Conservation (phyloP, 108 stramenopile species). For the Cyclotella sp. region DNA sequence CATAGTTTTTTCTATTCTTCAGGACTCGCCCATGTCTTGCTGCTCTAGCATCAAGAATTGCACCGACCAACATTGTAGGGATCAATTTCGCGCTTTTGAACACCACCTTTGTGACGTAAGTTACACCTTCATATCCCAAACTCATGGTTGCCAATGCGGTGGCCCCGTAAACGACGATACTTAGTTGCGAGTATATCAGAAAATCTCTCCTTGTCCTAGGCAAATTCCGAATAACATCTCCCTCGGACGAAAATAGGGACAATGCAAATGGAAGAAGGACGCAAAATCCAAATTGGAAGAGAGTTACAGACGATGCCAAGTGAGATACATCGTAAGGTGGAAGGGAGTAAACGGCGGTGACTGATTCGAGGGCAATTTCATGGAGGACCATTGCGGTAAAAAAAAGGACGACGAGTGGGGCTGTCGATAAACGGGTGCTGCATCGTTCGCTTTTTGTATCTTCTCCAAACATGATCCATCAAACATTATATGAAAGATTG, state of each 20-base stretch:
- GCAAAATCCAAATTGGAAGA: slow-evolving; percentile 76
- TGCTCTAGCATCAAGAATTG: slow-evolving; percentile 45
- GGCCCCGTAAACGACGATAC: slow-evolving; percentile 65
- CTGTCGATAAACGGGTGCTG: slow-evolving; percentile 7
- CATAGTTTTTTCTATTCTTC: slow-evolving; percentile 49
- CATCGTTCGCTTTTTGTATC: too few relatives aligned
- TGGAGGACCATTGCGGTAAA: slow-evolving; percentile 65
- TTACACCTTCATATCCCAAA: slow-evolving; percentile 58
- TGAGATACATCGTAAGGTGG: slow-evolving; percentile 47
- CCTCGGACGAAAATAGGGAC: slow-evolving; percentile 36
- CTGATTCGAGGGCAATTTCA: slow-evolving; percentile 70
- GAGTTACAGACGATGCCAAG: slow-evolving; percentile 58
- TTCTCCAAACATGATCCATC: too few relatives aligned
- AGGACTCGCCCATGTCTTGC: slow-evolving; percentile 34
- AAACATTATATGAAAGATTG: too few relatives aligned
- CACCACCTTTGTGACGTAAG: slow-evolving; percentile 78
- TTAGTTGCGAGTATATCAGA: slow-evolving; percentile 56
- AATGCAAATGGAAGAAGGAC: slow-evolving; percentile 56
- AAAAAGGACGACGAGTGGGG: slow-evolving; percentile 51
- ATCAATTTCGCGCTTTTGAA: slow-evolving; percentile 73
- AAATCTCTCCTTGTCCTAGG: slow-evolving; percentile 48
- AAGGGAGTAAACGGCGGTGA: slow-evolving; percentile 50
- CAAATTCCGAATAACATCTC: slow-evolving; percentile 53
- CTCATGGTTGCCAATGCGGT: slow-evolving; percentile 62
- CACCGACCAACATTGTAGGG: slow-evolving; percentile 74